Percentiles rank a stretch among this genome's conserved stretches.
Evolutionary conservation across 2,329 filamentous ascomycete genomes (phyloP).

Genomic region (Ceratocystis diversiconidia): DNA sequence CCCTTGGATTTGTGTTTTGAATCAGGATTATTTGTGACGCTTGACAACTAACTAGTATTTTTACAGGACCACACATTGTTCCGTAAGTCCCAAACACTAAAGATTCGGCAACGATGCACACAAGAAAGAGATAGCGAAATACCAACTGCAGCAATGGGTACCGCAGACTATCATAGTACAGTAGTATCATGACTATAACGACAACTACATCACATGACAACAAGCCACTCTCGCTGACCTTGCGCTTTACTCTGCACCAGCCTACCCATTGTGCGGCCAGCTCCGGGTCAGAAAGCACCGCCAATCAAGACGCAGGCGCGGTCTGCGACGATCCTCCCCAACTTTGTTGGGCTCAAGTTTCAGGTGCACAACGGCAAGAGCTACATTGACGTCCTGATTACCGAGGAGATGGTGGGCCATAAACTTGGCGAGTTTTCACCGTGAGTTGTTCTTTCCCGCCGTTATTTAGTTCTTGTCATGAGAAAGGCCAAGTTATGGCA

Average conservation of each 20-base stretch:
- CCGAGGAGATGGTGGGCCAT: conserved; percentile 91
- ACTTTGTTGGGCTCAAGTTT: conserved; percentile 80
- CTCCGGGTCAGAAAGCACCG: conserved; percentile 46
- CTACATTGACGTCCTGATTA: conserved; percentile 70
- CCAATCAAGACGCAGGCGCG: conserved; percentile 80
- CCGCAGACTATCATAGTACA: conserved; percentile 17
- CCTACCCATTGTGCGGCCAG: conserved; percentile 48
- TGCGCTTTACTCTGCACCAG: conserved; percentile 24
- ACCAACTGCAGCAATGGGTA: neutral
- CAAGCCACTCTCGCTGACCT: neutral
- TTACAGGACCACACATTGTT: conserved; percentile 38
- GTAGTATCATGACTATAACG: neutral
- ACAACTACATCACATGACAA: neutral
- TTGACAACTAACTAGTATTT: conserved; percentile 19
- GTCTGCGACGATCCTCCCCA: conserved; percentile 77
- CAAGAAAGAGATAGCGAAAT: neutral
- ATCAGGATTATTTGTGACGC: neutral
- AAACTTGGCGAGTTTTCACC: conserved; percentile 85
- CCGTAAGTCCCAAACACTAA: conserved; percentile 31
- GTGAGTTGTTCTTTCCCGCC: conserved; percentile 39
- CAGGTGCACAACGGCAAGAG: conserved; percentile 84
- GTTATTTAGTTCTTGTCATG: neutral
- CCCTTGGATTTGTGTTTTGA: neutral
- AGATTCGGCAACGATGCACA: neutral
- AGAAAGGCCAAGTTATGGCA: neutral